phyloP scores from a whole-genome alignment of 2,329 filamentous ascomycete species.

The Penicillium occitanis region DNA sequence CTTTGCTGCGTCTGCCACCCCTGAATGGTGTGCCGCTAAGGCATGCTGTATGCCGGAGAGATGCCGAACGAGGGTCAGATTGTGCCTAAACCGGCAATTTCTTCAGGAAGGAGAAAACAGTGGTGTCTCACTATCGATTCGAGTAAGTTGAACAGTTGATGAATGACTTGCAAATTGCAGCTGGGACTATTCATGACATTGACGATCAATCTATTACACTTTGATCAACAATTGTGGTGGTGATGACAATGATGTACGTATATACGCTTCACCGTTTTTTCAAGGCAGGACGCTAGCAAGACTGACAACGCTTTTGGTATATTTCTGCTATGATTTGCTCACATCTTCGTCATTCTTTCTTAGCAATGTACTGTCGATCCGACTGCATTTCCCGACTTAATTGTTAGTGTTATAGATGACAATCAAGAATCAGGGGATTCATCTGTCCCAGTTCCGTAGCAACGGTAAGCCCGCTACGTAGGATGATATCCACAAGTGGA shows the following conservation, averaged over 20 bases:
- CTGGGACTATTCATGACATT: background rate
- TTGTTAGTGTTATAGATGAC: background rate
- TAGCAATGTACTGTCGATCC: background rate
- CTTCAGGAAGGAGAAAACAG: background rate
- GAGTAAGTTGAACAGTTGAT: background rate
- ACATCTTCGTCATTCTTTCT: background rate
- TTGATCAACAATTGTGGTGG: background rate
- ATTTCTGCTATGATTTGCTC: background rate
- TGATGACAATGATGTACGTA: background rate
- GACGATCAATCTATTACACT: background rate
- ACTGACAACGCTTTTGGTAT: background rate
- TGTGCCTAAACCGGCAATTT: background rate
- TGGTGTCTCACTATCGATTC: background rate
- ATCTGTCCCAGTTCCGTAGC: constrained; percentile 17
- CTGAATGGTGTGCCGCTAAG: background rate
- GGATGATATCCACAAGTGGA: background rate
- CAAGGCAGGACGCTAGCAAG: background rate
- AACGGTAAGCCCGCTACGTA: constrained; percentile 13
- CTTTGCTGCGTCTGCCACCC: background rate
- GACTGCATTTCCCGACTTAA: background rate
- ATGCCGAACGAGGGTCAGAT: background rate
- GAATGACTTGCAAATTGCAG: background rate
- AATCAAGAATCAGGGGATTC: background rate
- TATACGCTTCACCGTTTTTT: background rate
- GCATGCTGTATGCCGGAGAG: background rate